phyloP scores from a whole-genome alignment of 1,139 yeast genomes.

The Candida smagusa region DNA sequence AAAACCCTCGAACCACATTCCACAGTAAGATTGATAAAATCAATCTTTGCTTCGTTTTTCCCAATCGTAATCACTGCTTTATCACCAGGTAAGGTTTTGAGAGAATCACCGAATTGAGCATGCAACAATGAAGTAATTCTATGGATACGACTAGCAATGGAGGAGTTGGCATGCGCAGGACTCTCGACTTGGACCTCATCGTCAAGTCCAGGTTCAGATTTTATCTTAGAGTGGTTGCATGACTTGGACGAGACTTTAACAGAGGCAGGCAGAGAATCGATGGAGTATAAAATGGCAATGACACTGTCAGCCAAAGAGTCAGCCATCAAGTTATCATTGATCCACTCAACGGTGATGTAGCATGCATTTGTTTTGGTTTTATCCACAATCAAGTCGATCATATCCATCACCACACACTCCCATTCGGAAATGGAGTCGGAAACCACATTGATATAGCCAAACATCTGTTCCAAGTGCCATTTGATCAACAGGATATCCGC shows the following conservation, averaged over 20 bases:
- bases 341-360: conserved; percentile 78
- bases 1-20: conserved; percentile 77
- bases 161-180: conserved; percentile 32
- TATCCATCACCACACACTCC: conserved; percentile 49
- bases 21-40: conserved; percentile 62
- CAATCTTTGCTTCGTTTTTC: conserved; percentile 65
- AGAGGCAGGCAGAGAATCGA: conserved; percentile 93
- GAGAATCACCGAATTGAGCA: conserved; percentile 87
- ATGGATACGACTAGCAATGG: conserved; percentile 52
- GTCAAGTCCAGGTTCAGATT: conserved; percentile 9
- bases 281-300: conserved; percentile 82
- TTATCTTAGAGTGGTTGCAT: conserved; percentile 40
- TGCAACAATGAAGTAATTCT: conserved; percentile 62
- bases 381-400: conserved; percentile 48
- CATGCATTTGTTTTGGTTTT: conserved; percentile 31
- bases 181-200: conserved; percentile 11
- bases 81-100: conserved; percentile 37
- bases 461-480: conserved; percentile 95
- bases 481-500: conserved; percentile 77
- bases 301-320: conserved; percentile 95
- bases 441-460: conserved; percentile 74
- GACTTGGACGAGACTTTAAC: conserved; percentile 73
- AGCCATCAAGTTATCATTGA: conserved; percentile 74
- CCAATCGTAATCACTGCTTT: conserved; percentile 67
- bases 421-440: conserved; percentile 57